Evolutionary conservation across 108 stramenopile genomes (phyloP).

Genomic region (Cyclotella sp.): DNA sequence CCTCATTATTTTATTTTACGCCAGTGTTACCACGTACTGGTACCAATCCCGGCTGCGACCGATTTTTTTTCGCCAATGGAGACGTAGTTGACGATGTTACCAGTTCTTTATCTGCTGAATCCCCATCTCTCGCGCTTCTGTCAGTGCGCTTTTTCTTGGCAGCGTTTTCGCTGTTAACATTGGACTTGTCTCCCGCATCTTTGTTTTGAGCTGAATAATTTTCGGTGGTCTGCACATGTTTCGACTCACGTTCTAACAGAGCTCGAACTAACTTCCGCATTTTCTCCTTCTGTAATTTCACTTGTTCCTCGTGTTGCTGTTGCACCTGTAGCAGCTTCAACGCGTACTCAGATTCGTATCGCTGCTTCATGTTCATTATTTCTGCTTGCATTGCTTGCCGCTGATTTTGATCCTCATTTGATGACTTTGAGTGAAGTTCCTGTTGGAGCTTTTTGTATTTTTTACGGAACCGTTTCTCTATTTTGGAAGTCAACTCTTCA

Average conservation of each 20-base stretch:
- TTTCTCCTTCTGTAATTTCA: constrained; percentile 38
- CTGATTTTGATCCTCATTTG: background rate
- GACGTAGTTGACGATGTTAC: background rate
- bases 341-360: constrained; percentile 40
- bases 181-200: background rate
- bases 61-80: background rate
- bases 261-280: constrained; percentile 51
- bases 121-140: background rate
- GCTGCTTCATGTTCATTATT: constrained; percentile 36
- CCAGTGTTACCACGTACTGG: constrained; percentile 13
- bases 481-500: constrained; percentile 26
- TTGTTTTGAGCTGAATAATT: background rate
- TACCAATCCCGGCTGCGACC: background rate
- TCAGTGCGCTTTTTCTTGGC: constrained; percentile 11
- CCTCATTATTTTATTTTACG: background rate
- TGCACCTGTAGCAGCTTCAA: constrained; percentile 33
- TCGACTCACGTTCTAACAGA: constrained; percentile 45
- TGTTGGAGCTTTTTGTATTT: constrained; percentile 36
- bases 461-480: constrained; percentile 41
- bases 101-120: constrained; percentile 10
- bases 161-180: background rate
- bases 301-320: constrained; percentile 37
- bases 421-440: constrained; percentile 19
- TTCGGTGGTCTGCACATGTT: constrained; percentile 21
- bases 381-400: constrained; percentile 29